Base-by-base conservation (phyloP, 176 grass and related monocot species). In the Rhynchospora pubera region DNA sequence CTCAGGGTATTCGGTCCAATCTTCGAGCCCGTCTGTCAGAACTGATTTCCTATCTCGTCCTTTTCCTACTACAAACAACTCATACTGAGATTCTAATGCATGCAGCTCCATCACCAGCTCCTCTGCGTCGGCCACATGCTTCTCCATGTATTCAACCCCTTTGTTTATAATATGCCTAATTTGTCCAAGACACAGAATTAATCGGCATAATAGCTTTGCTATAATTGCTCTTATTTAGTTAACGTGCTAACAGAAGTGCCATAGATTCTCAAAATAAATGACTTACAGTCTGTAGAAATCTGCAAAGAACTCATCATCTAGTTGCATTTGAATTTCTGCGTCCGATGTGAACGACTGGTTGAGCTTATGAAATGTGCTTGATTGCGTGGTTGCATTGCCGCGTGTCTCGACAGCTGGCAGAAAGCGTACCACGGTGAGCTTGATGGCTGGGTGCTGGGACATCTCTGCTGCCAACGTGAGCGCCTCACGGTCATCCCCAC, bases 1-100 rank as follows among this genome's bases (percentile, higher is more conserved):
- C 85, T 97, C 93, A 0, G 88, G 87, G 89, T 83, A 97, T 66
- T 93, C 91, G 0, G 85, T 72, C 93, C 93, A 97, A 61, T 90
- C 91, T 2, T 87, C 89, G 4, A 93, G 64, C 15, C 91, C 93
- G 42, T 91, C 93, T 1, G 91, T 93, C 1, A 97, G 58, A 78
- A 89, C 87, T 0, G 91, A 97, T 15, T 68, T 79, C 0, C 90
- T 86, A 52, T 88, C 90, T 15, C 85, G 39, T 3, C 90, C 93
- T 0, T 71, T 81, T 0, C 93, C 93, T 4, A 96, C 93, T 0
- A 96, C 12, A 67, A 96, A 91, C 0, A 96, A 65, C 0, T 89
- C 81, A 82, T 96, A 91, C 7, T 92, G 90, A 5, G 57, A 71
- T 77, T 96, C 88, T 75, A 96, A 13, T 2, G 1, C 75, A 15